phyloP scores from a whole-genome alignment of 257 asterid genomes.

The Nemophila menziesii region DNA sequence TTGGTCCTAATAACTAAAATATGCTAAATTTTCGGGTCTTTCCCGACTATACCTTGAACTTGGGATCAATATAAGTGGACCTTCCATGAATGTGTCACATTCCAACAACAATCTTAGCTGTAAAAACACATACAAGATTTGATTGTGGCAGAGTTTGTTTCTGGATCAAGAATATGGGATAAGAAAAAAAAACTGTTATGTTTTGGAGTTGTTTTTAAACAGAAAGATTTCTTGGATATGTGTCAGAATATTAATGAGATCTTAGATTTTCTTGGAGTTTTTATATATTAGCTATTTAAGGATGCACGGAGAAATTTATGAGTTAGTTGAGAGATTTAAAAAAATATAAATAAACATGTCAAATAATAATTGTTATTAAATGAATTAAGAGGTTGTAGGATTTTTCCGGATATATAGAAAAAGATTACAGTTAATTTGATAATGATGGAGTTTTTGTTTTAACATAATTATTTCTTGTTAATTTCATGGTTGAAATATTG shows the following conservation, averaged over 20 bases:
- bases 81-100: constrained; percentile 60
- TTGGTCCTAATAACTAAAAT: too few relatives aligned
- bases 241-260: constrained; percentile 72
- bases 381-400: too few relatives aligned
- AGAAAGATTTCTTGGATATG: constrained; percentile 30
- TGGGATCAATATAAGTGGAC: constrained; percentile 61
- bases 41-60: constrained; percentile 97
- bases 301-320: too few relatives aligned
- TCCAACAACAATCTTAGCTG: constrained; percentile 76
- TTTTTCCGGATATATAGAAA: too few relatives aligned
- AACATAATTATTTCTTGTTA: too few relatives aligned
- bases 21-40: constrained; percentile 16
- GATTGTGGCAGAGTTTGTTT: constrained; percentile 96
- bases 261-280: constrained; percentile 49
- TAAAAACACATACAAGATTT: constrained; percentile 60
- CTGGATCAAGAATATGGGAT: constrained; percentile 55
- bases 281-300: too few relatives aligned
- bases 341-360: constrained; percentile 5
- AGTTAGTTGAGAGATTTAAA: too few relatives aligned
- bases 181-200: constrained; percentile 29
- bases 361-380: constrained; percentile 5
- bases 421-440: too few relatives aligned
- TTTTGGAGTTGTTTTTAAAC: constrained; percentile 37
- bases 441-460: too few relatives aligned
- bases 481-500: constrained; percentile 28